Evolutionary conservation across 208 protist species (phyloP).

Genomic region (Tritrichomonas musculus): DNA sequence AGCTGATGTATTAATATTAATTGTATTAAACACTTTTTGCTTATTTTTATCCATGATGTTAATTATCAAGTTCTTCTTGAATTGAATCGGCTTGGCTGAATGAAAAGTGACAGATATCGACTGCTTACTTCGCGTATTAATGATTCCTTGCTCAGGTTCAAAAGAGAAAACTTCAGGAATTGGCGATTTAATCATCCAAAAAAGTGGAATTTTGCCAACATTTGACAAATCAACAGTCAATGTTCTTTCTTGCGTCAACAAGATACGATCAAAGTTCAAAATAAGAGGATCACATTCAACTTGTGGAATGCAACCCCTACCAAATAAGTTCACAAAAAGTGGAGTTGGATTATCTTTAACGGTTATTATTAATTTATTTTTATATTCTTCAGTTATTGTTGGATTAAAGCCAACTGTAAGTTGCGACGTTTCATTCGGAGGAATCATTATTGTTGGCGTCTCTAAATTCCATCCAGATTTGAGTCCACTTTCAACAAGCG

Average conservation of each 20-base stretch:
- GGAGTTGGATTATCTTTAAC: not conserved
- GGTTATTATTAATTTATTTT: not conserved
- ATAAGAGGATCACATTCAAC: not conserved
- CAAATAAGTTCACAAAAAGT: not conserved
- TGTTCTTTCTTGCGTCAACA: not conserved
- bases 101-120: not conserved
- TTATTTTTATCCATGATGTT: not conserved
- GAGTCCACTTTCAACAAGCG: not conserved
- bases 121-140: not conserved
- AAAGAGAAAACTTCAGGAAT: not conserved
- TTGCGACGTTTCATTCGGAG: not conserved
- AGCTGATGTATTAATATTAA: not conserved
- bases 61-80: not conserved
- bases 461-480: not conserved
- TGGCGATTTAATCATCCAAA: not conserved
- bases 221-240: not conserved
- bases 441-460: not conserved
- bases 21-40: not conserved
- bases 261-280: not conserved
- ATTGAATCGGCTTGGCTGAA: not conserved
- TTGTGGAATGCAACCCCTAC: not conserved
- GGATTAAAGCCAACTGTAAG: constrained; percentile 9
- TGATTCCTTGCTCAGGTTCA: not conserved
- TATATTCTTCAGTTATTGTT: not conserved
- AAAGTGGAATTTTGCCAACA: not conserved